These are phyloP conservation scores for Didymella exigua DNA, from an alignment of 2,329 filamentous ascomycete genomes.

Conservation along the genomic window DNA sequence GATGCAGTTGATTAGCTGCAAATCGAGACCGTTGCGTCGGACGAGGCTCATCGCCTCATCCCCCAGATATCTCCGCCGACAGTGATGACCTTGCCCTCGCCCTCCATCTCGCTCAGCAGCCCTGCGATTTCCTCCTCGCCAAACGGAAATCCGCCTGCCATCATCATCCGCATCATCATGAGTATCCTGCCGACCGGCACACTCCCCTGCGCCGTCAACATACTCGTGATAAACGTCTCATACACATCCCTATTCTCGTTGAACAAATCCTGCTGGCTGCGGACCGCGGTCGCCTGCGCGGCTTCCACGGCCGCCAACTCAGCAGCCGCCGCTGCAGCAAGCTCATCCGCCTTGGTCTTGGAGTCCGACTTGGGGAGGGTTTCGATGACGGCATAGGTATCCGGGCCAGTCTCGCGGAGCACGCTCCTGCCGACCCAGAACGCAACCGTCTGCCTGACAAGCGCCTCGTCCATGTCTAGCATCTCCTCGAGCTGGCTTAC, in stretches of 20 bases:
- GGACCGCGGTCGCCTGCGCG: conserved; percentile 55
- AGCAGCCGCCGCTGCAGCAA: conserved; percentile 47
- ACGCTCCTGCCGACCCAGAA: conserved; percentile 76
- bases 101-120: conserved; percentile 75
- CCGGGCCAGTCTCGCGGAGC: conserved; percentile 56
- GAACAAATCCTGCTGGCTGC: conserved; percentile 62
- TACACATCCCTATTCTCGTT: conserved; percentile 76
- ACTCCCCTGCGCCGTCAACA: conserved; percentile 89
- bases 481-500: conserved; percentile 55
- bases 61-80: conserved; percentile 44
- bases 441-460: conserved; percentile 68
- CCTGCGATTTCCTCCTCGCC: conserved; percentile 85
- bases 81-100: conserved; percentile 35
- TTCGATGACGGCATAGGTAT: conserved; percentile 72
- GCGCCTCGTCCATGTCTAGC: conserved; percentile 75
- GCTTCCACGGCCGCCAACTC: conserved; percentile 46
- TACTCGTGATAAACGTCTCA: conserved; percentile 89
- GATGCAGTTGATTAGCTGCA: too few relatives aligned
- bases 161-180: conserved; percentile 94
- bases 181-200: conserved; percentile 83
- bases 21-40: too few relatives aligned
- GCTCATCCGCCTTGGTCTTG: conserved; percentile 32
- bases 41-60: conserved; percentile 35
- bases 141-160: conserved; percentile 87
- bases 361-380: conserved; percentile 36